Evolutionary conservation across 2,329 filamentous ascomycete genomes (phyloP), one percentile per base, ranked within the genome.

Genomic region (Aspergillus ruber): DNA sequence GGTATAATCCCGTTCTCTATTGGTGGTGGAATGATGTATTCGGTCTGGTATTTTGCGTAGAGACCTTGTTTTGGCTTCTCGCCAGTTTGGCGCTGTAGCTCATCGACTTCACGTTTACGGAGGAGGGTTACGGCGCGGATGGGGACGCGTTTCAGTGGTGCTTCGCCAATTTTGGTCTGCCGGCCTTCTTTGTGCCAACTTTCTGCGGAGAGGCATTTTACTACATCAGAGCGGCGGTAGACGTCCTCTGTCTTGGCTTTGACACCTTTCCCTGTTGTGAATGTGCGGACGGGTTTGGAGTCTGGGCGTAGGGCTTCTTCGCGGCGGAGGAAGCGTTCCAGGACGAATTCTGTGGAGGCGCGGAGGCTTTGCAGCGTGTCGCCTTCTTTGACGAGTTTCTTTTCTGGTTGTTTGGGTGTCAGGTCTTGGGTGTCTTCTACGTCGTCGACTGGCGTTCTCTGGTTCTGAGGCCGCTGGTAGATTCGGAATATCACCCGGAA

Each of bases 171-270:
- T 21, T 80, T 78, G 3, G 93, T 83, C 21, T 83, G 85, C 9
- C 91, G 81, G 0, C 93, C 93, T 73, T 96, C 91, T 65, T 96
- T 96, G 65, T 97, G 93, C 93, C 93, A 98, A 1, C 88, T 95
- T 65, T 98, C 93, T 1, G 87, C 86, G 23, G 88, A 94, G 67
- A 95, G 90, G 65, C 94, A 95, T 35, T 80, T 77, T 2, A 90
- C 82, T 0, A 97, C 82, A 55, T 97, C 90, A 45, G 80, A 79
- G 29, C 91, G 83, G 1, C 78, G 78, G 62, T 83, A 97, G 0
- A 97, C 89, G 1, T 88, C 83, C 63, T 95, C 89, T 49, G 87
- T 81, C 40, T 85, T 85, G 2, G 79, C 71, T 42, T 84, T 85
- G 40, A 82, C 81, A 12, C 84, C 86, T 67, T 91, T 95, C 8